Evolutionary conservation across 2,329 filamentous ascomycete species (phyloP), one percentile per base, ranked within the genome.

Genomic region (Anisogramma anomala): DNA sequence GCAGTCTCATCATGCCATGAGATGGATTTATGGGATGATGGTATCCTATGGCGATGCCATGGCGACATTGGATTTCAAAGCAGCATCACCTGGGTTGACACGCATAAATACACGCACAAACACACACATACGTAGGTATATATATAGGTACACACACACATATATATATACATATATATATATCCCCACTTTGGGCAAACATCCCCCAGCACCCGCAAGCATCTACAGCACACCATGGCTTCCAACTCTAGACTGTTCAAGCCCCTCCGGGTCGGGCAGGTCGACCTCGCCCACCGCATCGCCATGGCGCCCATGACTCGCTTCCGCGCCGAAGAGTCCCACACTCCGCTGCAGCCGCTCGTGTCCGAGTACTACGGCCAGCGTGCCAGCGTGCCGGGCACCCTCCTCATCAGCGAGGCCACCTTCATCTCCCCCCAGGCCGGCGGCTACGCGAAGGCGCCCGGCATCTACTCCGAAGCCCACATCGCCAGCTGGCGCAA

Each of bases 401-500:
- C 56, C 0, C 53, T 69, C 0, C 48, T 69, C 15, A 60, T 70
- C 37, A 58, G 59, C 2, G 65, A 69, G 40, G 65, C 65, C 66
- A 58, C 72, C 62, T 55, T 68, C 55, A 48, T 52, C 28, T 64
- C 33, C 52, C 62, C 53, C 9, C 44, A 51, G 9, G 55, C 57
- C 0, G 59, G 58, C 9, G 62, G 60, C 0, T 55, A 56, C 18
- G 45, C 58, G 28, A 69, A 74, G 40, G 67, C 69, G 0, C 77
- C 79, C 0, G 76, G 74, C 1, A 71, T 82, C 50, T 79, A 65
- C 50, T 68, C 57, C 31, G 55, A 65, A 1, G 65, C 61, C 17
- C 76, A 80, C 49, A 63, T 73, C 33, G 63, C 64, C 0, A 71
- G 64, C 0, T 83, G 78, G 79, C 71, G 66, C 11, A 60, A 65